A percentile compares a stretch with the other conserved stretches of the same genome.
phyloP scores from a whole-genome alignment of 1,139 yeast species.

The Nadsonia commutata region DNA sequence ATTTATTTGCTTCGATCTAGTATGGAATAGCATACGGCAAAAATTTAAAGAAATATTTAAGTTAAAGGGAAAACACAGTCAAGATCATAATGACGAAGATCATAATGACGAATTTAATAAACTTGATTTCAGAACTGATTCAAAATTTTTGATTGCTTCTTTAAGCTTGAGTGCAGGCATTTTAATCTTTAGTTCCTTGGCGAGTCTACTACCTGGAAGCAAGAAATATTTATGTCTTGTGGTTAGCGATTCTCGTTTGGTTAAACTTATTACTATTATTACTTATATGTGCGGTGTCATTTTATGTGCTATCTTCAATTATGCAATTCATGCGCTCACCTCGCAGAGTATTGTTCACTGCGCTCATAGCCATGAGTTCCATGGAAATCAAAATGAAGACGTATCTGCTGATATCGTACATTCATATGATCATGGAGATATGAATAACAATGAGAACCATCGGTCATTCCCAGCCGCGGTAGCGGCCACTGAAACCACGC shows the following conservation, averaged over 20 bases:
- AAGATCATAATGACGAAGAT: background rate
- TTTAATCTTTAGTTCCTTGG: conserved; percentile 54
- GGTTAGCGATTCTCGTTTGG: conserved; percentile 15
- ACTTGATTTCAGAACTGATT: conserved; percentile 34
- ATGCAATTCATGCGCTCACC: conserved; percentile 54
- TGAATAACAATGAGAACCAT: conserved; percentile 1
- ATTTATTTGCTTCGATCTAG: conserved; percentile 31
- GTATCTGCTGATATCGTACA: background rate
- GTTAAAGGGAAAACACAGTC: conserved; percentile 19
- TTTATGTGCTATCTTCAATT: conserved; percentile 46
- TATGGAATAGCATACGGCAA: conserved; percentile 27
- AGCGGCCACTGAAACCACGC: conserved; percentile 6
- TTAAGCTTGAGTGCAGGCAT: conserved; percentile 62
- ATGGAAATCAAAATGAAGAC: background rate
- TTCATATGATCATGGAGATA: background rate
- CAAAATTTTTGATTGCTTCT: conserved; percentile 43
- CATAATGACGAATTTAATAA: conserved; percentile 27
- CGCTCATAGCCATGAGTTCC: conserved; percentile 33
- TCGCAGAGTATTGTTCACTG: conserved; percentile 81
- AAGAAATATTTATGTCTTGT: conserved; percentile 20
- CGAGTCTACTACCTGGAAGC: conserved; percentile 58
- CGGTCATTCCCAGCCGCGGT: conserved; percentile 3
- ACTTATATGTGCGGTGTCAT: conserved; percentile 45
- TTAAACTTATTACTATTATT: conserved; percentile 31
- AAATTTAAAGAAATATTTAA: too few relatives aligned